Evolutionary conservation across 2,329 filamentous ascomycete species (phyloP), one percentile per base, ranked within the genome.

Genomic region (Mariannaea elegans): DNA sequence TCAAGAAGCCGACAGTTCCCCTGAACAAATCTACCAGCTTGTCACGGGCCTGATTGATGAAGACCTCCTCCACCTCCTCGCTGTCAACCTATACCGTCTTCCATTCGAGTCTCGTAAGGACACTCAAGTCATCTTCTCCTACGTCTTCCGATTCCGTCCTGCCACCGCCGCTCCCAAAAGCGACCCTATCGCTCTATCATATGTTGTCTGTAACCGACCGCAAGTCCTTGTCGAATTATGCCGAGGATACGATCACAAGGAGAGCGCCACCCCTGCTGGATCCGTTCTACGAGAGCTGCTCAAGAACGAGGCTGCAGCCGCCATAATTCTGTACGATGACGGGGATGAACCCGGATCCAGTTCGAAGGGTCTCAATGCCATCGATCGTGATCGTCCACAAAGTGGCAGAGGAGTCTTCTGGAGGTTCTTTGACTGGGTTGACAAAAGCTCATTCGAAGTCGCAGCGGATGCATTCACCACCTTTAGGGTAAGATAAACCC

Each of bases 41-140:
- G 90, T 98, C 51, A 90, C 89, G 56, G 87, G 91, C 65, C 87
- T 97, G 63, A 90, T 97, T 69, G 88, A 94, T 74, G 93, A 97
- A 79, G 93, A 97, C 75, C 84, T 99, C 7, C 87, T 99, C 41
- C 91, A 91, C 69, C 83, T 91, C 50, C 89, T 99, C 58, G 93
- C 94, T 18, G 84, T 89, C 61, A 90, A 90, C 73, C 90, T 99
- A 44, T 88, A 92, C 77, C 87, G 90, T 50, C 85, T 99, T 4
- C 93, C 94, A 1, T 99, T 99, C 81, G 95, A 99, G 80, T 92
- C 94, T 34, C 90, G 94, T 72, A 98, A 97, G 81, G 94, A 97
- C 73, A 92, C 92, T 12, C 94, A 97, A 75, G 92, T 95, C 64
- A 95, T 97, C 74, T 95, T 98, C 80, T 97, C 93, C 38, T 95